Base-by-base conservation (phyloP, 495 filamentous ascomycete species). In the Hypoxylon fragiforme region DNA sequence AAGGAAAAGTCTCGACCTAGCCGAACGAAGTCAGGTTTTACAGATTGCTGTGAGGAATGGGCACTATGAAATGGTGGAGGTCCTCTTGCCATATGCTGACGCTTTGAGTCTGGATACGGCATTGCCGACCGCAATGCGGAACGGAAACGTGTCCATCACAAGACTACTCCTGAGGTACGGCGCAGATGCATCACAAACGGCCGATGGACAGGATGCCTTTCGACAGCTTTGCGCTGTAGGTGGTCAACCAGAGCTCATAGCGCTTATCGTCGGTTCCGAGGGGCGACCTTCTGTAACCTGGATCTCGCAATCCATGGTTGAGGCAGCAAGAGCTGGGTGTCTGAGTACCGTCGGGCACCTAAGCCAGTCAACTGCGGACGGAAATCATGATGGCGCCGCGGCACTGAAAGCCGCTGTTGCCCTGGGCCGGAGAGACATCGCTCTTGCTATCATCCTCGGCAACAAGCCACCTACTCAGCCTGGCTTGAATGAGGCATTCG, bases 1-100 rank as follows among this genome's bases (percentile, higher is more conserved):
- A 44, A 68, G 70, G 45, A 73, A 60, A 43, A 78, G 76, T 57
- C 34, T 75, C n/a, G 74, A 79, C 26, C 46, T 76, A 37, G 60
- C 58, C 0, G 71, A 77, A 42, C 69, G 69, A 34, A 73, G 73
- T 50, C 65, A 70, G 13, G 56, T 78, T 2, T 55, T 79, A 26
- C 69, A 73, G 20, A 74, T 68, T 31, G 76, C 76, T 4, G 70
- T 78, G 35, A 60, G 73, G 46, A 76, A 73, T 34, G 65, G 62
- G 1, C 74, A 78, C 13, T 28, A 54, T 16, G 75, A 79, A 30
- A 79, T 79, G 76, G 65, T 79, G 22, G 67, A 75, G 31, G 66
- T 79, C 11, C 57, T 79, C 21, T 62, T 72, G 14, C 69, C 68
- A 6, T 66, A 76, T 31, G 73, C 74, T 20, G 74, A 78, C 49